These are phyloP conservation scores for Nakaseomyces delphensis DNA, from an alignment of 1,139 yeast species.

Conservation along the genomic window DNA sequence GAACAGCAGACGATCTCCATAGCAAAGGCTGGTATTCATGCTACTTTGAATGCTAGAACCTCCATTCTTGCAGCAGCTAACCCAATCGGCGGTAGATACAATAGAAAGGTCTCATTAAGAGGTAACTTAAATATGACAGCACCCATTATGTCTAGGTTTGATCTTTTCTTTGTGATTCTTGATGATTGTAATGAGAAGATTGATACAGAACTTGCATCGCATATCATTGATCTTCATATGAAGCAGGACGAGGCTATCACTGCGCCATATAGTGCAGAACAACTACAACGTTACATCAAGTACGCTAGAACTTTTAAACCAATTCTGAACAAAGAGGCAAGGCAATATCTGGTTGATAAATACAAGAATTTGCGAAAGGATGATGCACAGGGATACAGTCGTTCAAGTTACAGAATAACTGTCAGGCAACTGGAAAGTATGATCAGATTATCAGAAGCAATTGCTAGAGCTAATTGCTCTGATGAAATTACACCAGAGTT, in stretches of 20 bases:
- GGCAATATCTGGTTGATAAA: conserved; percentile 65
- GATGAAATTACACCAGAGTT: conserved; percentile 78
- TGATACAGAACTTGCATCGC: conserved; percentile 84
- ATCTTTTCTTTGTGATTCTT: conserved; percentile 83
- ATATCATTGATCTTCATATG: conserved; percentile 91
- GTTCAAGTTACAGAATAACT: conserved; percentile 84
- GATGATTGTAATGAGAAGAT: conserved; percentile 92
- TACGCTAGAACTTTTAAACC: conserved; percentile 95
- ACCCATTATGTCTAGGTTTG: conserved; percentile 98
- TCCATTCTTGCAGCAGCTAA: conserved; percentile 96
- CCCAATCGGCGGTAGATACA: conserved; percentile 92
- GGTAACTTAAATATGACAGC: conserved; percentile 96
- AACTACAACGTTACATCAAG: conserved; percentile 76
- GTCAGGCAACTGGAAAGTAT: conserved; percentile 94
- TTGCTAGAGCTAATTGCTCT: conserved; percentile 94
- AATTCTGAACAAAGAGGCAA: conserved; percentile 70
- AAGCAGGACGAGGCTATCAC: conserved; percentile 80
- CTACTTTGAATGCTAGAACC: conserved; percentile 92
- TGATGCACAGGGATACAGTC: conserved; percentile 77
- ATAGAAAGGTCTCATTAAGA: conserved; percentile 73
- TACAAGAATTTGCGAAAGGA: conserved; percentile 84
- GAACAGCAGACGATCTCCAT: conserved; percentile 97
- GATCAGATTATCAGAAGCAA: conserved; percentile 91
- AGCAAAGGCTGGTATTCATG: conserved; percentile 98
- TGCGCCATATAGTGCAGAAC: conserved; percentile 87